Evolutionary conservation across 1,284 basidiomycete species (phyloP), one percentile per base, ranked within the genome.

Genomic region (Cutaneotrichosporon cutaneum): DNA sequence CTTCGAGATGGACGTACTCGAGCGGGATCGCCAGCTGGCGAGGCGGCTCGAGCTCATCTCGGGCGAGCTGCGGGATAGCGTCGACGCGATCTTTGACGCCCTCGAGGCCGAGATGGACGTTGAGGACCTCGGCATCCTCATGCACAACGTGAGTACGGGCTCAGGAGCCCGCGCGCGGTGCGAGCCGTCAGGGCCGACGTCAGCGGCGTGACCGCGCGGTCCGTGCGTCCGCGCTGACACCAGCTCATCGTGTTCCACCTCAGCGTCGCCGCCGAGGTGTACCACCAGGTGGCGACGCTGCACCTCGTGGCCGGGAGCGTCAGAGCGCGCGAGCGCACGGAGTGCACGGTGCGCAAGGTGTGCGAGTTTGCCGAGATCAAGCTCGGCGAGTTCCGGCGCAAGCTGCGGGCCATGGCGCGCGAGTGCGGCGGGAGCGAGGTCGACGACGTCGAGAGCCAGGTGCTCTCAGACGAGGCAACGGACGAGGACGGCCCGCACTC

Each of bases 161-260:
- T n/a, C n/a, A n/a, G n/a, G n/a, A n/a, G n/a, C n/a, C n/a, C n/a
- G n/a, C n/a, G n/a, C n/a, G n/a, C n/a, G n/a, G n/a, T n/a, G n/a
- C 44, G 22, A 10, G 44, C 7, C 11, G 9, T 45, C 21, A 45
- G 22, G 44, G 44, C n/a, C n/a, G n/a, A 45, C 22, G 44, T 22
- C n/a, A 24, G 44, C n/a, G 21, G 44, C 21, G 9, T 24, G n/a
- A 7, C 36, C 10, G 14, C 14, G 36, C 36, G 36, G 13, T 39
- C 39, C 18, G 39, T 42, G 18, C 39, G 3, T 18, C 16, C 6
- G 18, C 16, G 27, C 27, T 51, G 27, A 48, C 47, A 11, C 5
- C 48, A 51, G 48, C 32, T 51, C 27, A 51, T 51, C 48, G 48
- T 51, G 27, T 51, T 51, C 48, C 48, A 51, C 27, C 48, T 51